Base-by-base conservation (phyloP, 1,284 basidiomycete genomes). In the Butyriboletus appendiculatus region DNA sequence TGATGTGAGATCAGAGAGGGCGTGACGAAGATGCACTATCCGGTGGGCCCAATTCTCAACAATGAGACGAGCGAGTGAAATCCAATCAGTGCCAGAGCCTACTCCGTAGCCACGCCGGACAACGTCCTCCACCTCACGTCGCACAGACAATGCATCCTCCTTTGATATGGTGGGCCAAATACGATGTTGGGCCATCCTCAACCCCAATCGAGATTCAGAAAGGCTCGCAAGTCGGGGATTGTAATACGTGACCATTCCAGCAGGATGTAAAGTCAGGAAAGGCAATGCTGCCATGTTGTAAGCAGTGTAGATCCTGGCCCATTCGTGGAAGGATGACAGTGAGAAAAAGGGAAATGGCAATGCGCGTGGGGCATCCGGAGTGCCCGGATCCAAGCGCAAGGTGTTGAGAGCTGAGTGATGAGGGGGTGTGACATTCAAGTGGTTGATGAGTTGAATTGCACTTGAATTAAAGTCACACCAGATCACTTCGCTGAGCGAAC, bases 341-440 rank as follows among this genome's bases (percentile, higher is more conserved):
- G 50, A 52, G 38, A 52, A 52, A 26, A 52, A 49, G 3, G 50
- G 50, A 30, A 52, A 52, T 9, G 50, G 38, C 24, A 52, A 49
- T 32, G 6, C 5, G 9, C 8, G 46, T 11, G 50, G 46, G 9
- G 50, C 50, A 22, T 52, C 50, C 12, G 50, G 50, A 20, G 50
- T 15, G 33, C 50, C 50, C 15, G 39, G 50, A 24, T 52, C 50
- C 6, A 52, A 12, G 24, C 41, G 20, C 18, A 35, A 39, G 18
- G 50, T 2, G 24, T 22, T 18, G 44, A 37, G 30, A n/a, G 12
- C 12, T 2, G 40, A 5, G 16, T 49, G 39, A 41, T 41, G 50
- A 20, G 46, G 50, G 4, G 50, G 50, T 15, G 50, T 52, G 12
- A 52, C 32, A 28, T 52, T 52, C 46, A 52, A 41, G 24, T 49